A percentile compares a stretch with the other conserved stretches of the same genome.
phyloP scores from a whole-genome alignment of 129 eudicot genomes.

The Kitagawia praeruptora region DNA sequence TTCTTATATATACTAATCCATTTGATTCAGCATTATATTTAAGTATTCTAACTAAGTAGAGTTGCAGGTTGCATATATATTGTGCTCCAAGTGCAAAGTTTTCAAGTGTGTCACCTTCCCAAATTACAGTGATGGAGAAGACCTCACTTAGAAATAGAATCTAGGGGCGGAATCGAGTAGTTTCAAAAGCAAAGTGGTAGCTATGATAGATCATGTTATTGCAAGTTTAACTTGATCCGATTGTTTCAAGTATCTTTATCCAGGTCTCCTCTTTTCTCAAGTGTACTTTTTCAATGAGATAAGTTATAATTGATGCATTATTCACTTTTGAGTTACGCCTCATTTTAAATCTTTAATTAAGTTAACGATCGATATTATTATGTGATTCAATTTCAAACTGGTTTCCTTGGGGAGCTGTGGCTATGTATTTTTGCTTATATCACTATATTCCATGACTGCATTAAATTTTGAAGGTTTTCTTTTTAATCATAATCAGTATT shows the following conservation, averaged over 20 bases:
- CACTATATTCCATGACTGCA: background rate
- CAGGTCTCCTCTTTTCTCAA: constrained; percentile 10
- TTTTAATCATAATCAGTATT: too few species aligned
- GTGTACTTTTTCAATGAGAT: background rate
- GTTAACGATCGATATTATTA: background rate
- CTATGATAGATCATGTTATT: background rate
- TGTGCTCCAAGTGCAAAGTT: constrained; percentile 88
- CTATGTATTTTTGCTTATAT: background rate
- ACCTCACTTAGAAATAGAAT: constrained; percentile 18
- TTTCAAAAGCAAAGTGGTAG: constrained; percentile 7
- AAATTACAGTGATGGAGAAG: constrained; percentile 49
- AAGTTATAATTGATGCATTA: background rate
- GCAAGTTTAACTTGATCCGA: background rate
- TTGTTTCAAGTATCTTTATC: background rate
- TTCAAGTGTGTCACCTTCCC: constrained; percentile 91
- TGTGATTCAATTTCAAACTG: background rate
- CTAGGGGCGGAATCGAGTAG: background rate
- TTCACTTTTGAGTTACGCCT: background rate
- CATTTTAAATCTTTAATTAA: background rate
- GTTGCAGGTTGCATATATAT: constrained; percentile 54
- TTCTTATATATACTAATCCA: background rate
- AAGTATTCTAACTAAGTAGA: background rate
- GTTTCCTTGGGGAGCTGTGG: background rate
- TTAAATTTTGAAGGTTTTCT: background rate
- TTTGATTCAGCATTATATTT: background rate